These are phyloP conservation scores for Fusarium phyllophilum DNA, from an alignment of 2,329 filamentous ascomycete genomes.

Conservation along the genomic window DNA sequence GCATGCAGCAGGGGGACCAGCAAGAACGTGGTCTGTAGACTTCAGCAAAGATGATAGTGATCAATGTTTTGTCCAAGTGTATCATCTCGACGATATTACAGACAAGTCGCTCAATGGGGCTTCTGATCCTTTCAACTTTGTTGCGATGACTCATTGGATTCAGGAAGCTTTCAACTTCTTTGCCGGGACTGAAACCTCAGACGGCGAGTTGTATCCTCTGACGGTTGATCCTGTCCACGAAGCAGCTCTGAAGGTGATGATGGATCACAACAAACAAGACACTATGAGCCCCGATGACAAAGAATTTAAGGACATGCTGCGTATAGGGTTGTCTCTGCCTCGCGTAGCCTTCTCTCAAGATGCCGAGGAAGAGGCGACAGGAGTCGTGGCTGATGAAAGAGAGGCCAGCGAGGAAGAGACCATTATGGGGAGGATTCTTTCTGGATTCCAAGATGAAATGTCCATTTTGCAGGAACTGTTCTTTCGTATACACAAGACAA, in stretches of 20 bases:
- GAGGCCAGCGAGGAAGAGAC: neutral
- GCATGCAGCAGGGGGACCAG: neutral
- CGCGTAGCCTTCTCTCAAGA: neutral
- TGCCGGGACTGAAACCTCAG: accelerated
- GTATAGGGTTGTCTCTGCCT: accelerated
- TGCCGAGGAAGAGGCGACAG: accelerated
- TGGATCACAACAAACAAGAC: neutral
- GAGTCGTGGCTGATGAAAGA: accelerated
- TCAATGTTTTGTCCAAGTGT: neutral
- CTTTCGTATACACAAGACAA: accelerated
- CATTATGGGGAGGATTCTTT: accelerated
- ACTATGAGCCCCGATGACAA: neutral
- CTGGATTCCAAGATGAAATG: accelerated
- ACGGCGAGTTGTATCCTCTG: neutral
- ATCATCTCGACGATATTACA: neutral
- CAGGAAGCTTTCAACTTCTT: neutral
- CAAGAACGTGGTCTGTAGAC: neutral
- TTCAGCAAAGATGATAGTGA: neutral
- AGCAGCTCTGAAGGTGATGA: neutral
- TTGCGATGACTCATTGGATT: accelerated
- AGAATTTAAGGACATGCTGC: accelerated
- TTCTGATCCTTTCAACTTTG: neutral
- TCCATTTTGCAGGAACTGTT: accelerated
- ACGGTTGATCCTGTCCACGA: neutral
- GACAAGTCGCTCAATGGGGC: neutral